Conservation (phyloP, 1,284 basidiomycete species). For the Bondarzewia mesenterica region DNA sequence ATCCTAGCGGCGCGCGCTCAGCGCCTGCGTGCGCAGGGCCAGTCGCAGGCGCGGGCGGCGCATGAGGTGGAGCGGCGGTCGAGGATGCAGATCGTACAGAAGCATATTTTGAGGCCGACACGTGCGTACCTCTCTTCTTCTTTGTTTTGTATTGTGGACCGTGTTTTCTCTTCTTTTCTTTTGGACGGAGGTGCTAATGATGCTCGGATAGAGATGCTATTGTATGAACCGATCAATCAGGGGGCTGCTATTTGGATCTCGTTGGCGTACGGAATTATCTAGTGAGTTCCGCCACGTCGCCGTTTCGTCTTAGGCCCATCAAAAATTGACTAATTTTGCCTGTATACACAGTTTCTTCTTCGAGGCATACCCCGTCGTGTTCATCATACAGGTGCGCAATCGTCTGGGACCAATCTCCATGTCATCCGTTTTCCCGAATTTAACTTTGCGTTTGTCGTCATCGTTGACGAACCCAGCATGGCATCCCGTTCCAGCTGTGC, state of each 20-base stretch:
- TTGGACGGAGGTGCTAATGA: no score
- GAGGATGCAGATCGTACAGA: slow-evolving; percentile 13
- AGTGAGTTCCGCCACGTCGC: slow-evolving; percentile 14
- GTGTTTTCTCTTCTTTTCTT: no score
- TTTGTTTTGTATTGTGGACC: no score
- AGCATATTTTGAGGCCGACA: slow-evolving; percentile 16
- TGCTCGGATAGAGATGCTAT: slow-evolving; percentile 21
- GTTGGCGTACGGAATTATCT: slow-evolving; percentile 21
- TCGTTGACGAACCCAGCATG: slow-evolving; percentile 10
- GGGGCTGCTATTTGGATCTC: slow-evolving; percentile 20
- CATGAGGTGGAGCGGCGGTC: slow-evolving; percentile 16
- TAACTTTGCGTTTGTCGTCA: no score
- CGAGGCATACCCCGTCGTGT: slow-evolving; percentile 21
- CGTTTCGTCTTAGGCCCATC: neutral
- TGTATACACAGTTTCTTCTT: slow-evolving; percentile 24
- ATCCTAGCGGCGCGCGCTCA: slow-evolving; percentile 17
- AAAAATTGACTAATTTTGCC: no score
- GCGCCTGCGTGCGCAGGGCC: slow-evolving; percentile 14
- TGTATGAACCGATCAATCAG: slow-evolving; percentile 19
- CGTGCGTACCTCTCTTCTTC: slow-evolving; percentile 11
- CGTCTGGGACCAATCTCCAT: neutral
- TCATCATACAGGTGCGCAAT: slow-evolving; percentile 14
- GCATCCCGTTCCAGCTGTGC: slow-evolving; percentile 15
- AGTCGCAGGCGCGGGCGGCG: slow-evolving; percentile 14
- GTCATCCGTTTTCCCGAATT: neutral